These are phyloP conservation scores for Calonectria ilicicola DNA, from an alignment of 2,329 filamentous ascomycete genomes.

Conservation along the genomic window DNA sequence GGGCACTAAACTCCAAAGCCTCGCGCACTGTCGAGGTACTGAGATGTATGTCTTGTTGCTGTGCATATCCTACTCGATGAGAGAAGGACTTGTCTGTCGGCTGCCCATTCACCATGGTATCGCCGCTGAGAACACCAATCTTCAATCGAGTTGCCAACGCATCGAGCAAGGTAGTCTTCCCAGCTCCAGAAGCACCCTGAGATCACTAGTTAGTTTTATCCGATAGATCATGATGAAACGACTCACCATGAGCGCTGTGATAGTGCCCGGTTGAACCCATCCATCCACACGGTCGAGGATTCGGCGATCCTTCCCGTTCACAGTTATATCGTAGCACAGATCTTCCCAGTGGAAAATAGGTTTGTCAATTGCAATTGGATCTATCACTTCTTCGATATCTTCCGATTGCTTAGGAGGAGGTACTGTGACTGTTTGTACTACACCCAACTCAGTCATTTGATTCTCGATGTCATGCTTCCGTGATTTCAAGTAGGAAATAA, in stretches of 20 bases:
- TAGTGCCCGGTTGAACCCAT: conserved; percentile 80
- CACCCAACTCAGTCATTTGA: neutral
- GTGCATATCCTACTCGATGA: conserved; percentile 77
- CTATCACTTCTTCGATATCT: too few species aligned
- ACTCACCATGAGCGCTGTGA: conserved; percentile 71
- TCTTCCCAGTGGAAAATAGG: conserved; percentile 73
- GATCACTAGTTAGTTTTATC: neutral
- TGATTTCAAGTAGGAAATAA: conserved; percentile 2
- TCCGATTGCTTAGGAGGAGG: neutral
- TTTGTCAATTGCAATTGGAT: neutral
- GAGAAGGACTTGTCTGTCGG: conserved; percentile 74
- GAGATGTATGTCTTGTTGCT: conserved; percentile 68
- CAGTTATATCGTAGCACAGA: conserved; percentile 78
- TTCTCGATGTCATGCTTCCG: conserved; percentile 11
- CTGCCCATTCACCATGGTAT: conserved; percentile 75
- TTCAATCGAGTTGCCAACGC: conserved; percentile 75
- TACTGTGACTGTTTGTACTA: neutral
- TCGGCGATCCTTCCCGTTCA: conserved; percentile 70
- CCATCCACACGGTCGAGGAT: conserved; percentile 78
- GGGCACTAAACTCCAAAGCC: conserved; percentile 52
- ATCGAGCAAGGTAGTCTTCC: conserved; percentile 75
- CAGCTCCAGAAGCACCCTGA: conserved; percentile 49
- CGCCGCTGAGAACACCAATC: conserved; percentile 75
- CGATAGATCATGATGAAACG: too few species aligned
- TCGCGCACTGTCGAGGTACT: conserved; percentile 57